Evolutionary conservation across 768 basidiomycete genomes (phyloP).

Genomic region (Amanita inopinata): DNA sequence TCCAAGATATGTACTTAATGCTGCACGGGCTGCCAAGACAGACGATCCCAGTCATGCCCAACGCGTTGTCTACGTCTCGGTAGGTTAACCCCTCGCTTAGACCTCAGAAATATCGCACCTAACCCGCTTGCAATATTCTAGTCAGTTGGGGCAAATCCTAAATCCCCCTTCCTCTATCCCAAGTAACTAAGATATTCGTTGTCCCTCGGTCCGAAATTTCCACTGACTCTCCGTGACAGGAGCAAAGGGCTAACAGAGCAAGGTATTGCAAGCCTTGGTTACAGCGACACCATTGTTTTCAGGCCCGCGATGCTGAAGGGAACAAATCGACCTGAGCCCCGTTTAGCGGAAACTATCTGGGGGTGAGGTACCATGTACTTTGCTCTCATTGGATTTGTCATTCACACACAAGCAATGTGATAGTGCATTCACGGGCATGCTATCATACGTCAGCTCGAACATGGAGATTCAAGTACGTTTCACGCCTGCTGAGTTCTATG

Average conservation of each 20-base stretch:
- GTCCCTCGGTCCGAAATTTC: not conserved
- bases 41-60: conserved; percentile 38
- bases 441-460: conserved; percentile 27
- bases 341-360: conserved; percentile 30
- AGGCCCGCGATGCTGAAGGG: conserved; percentile 49
- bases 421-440: conserved; percentile 21
- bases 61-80: conserved; percentile 63
- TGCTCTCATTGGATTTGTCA: not conserved
- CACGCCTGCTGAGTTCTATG: not conserved
- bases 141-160: conserved; percentile 39
- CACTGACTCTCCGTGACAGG: conserved; percentile 22
- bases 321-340: conserved; percentile 30
- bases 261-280: conserved; percentile 56
- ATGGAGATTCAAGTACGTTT: conserved; percentile 36
- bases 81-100: conserved; percentile 17
- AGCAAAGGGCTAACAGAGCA: conserved; percentile 71
- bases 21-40: conserved; percentile 54
- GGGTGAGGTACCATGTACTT: conserved; percentile 24
- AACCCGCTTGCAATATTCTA: conserved; percentile 14
- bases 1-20: conserved; percentile 62
- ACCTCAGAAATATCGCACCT: not conserved
- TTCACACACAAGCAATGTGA: conserved; percentile 17
- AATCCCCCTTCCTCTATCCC: conserved; percentile 42
- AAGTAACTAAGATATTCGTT: conserved; percentile 22
- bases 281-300: conserved; percentile 61